A percentile compares a stretch with the other conserved stretches of the same genome.
Conservation (phyloP, 805 yeast species). For the Pichia insulana region DNA sequence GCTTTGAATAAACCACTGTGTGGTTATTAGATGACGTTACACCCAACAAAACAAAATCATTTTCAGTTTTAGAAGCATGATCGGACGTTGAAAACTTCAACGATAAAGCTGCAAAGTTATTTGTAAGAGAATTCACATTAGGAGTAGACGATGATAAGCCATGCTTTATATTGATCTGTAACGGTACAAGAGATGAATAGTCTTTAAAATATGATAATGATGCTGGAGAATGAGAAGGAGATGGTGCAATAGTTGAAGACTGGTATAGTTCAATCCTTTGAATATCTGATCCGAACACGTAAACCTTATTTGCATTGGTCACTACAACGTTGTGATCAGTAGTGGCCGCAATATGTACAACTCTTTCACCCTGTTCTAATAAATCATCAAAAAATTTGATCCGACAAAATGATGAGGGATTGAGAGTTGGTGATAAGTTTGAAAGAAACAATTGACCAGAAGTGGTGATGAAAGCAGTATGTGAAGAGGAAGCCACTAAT, state of each 20-base stretch:
- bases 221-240: neutral
- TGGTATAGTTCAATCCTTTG: conserved; percentile 5
- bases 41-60: conserved; percentile 36
- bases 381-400: conserved; percentile 10
- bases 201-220: conserved; percentile 10
- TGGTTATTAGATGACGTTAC: conserved; percentile 60
- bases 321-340: conserved; percentile 62
- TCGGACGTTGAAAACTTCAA: neutral
- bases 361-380: conserved; percentile 16
- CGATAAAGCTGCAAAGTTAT: conserved; percentile 5
- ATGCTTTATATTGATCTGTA: neutral
- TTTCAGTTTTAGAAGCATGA: conserved; percentile 9
- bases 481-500: conserved; percentile 5
- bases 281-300: conserved; percentile 73
- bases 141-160: neutral
- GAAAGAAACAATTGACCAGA: conserved; percentile 7
- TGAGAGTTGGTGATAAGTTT: conserved; percentile 2
- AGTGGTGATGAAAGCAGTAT: conserved; percentile 9
- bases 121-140: neutral
- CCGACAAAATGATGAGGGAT: conserved; percentile 4
- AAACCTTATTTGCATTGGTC: conserved; percentile 44
- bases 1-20: conserved; percentile 46
- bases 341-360: conserved; percentile 39
- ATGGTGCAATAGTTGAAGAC: neutral
- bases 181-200: neutral